phyloP scores from a whole-genome alignment of 345 rosid genomes.

The Hibiscus mutabilis region DNA sequence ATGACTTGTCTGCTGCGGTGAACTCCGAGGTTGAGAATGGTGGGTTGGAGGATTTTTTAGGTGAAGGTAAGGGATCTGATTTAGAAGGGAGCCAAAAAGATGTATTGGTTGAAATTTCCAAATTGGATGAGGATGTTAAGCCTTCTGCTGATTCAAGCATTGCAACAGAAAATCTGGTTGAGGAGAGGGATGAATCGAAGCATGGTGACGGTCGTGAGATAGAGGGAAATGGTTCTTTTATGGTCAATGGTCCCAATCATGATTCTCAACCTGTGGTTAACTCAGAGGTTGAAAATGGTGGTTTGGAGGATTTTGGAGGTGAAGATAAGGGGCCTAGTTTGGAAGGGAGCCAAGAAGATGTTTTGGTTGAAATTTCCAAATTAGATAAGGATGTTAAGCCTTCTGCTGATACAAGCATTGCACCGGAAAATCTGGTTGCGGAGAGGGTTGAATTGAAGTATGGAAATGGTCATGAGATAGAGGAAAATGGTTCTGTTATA shows the following conservation, averaged over 20 bases:
- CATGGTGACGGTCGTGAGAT: not conserved
- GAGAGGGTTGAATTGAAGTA: constrained; percentile 13
- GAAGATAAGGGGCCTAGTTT: constrained; percentile 4
- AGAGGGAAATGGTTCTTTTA: not conserved
- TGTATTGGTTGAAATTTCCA: not conserved
- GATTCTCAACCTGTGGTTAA: not conserved
- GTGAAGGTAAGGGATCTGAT: constrained; percentile 5
- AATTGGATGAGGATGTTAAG: constrained; percentile 12
- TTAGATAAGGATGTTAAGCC: constrained; percentile 11
- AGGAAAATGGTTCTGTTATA: constrained; percentile 1
- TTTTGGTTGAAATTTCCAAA: not conserved
- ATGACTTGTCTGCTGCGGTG: not conserved
- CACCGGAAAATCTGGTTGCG: constrained; percentile 3
- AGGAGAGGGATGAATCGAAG: not conserved
- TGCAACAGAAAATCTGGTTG: constrained; percentile 3
- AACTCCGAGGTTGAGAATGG: constrained; percentile 1
- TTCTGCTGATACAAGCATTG: constrained; percentile 17
- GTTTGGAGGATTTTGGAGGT: constrained; percentile 9
- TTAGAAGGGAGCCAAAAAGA: constrained; percentile 15
- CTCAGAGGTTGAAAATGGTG: constrained; percentile 3
- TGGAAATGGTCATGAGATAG: not conserved
- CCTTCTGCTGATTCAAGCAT: constrained; percentile 16
- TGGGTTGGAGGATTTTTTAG: constrained; percentile 11
- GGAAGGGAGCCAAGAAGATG: constrained; percentile 15
- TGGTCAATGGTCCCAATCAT: not conserved